Evolutionary conservation across 768 basidiomycete species (phyloP), one percentile per base, ranked within the genome.

Genomic region (Roridomyces roridus): DNA sequence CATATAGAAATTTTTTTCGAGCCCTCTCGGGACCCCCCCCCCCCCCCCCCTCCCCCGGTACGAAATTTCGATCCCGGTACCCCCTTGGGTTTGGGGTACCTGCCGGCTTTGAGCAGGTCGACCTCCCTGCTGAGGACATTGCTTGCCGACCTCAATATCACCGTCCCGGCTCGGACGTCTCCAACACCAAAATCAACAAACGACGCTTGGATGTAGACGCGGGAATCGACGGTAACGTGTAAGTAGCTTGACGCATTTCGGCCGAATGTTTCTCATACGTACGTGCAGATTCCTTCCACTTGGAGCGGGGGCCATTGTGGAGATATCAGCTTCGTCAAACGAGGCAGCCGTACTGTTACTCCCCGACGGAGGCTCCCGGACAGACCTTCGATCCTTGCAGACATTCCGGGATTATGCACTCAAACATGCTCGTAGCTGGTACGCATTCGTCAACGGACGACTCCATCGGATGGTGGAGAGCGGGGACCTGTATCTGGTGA

Each of bases 301-400:
- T 2, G 34, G 51, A 2, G 51, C 51, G 12, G 42, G 34, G 26
- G 51, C 51, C 25, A 34, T 45, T 14, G 34, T 52, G 1, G 42
- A 54, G 17, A 60, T 35, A 51, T 47, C 42, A 17, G 46, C 53
- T 3, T 37, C 39, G n/a, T 55, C 41, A 9, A 48, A 57, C 15
- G 45, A 43, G 44, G 39, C 57, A 1, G 53, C 62, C 9, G 34
- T 64, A 20, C 40, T 64, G 5, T 37, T 35, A 4, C 46, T 61
- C 9, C 62, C 62, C 15, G 31, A 52, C 24, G 62, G 62, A 1
- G 47, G 59, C 20, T 60, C 51, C 15, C 41, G 49, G 11, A 46
- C 39, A 11, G 50, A 60, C 28, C 49, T 45, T 34, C 35, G 39
- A 3, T 29, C 21, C 21, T 5, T 15, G 37, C 11, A 46, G 2